These are phyloP conservation scores for Abrus pulchellus DNA, from an alignment of 306 rosid species.

Conservation along the genomic window DNA sequence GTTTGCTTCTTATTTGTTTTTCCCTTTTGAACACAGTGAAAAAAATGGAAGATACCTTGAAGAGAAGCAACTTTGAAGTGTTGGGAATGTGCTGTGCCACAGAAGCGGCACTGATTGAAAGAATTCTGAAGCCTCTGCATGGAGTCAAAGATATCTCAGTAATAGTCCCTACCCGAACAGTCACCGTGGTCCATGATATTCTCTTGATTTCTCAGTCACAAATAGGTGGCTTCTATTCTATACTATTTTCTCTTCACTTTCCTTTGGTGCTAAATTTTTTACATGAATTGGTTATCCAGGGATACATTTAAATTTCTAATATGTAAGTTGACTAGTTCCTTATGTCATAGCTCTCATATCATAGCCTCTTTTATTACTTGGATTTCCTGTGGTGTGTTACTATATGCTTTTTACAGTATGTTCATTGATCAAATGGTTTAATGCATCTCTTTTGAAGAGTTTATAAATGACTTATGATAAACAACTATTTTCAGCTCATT, in stretches of 20 bases:
- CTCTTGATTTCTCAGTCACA: constrained; percentile 74
- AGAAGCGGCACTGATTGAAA: constrained; percentile 76
- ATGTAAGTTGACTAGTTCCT: constrained; percentile 15
- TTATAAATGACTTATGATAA: no score
- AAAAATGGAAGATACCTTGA: constrained; percentile 50
- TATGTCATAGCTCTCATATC: constrained; percentile 15
- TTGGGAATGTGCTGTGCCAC: constrained; percentile 88
- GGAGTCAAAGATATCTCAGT: constrained; percentile 75
- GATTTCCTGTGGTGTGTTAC: not conserved
- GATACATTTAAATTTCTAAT: constrained; percentile 4
- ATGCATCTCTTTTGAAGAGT: no score
- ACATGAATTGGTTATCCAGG: not conserved
- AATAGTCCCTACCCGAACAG: constrained; percentile 72
- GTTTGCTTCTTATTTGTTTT: constrained; percentile 8
- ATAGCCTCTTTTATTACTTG: not conserved
- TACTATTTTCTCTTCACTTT: not conserved
- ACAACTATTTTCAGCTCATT: no score
- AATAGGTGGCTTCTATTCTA: constrained; percentile 58
- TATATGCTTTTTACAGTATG: not conserved
- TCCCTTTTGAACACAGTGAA: constrained; percentile 15
- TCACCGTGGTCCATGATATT: constrained; percentile 74
- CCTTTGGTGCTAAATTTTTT: not conserved
- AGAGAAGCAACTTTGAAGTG: constrained; percentile 84
- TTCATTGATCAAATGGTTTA: no score
- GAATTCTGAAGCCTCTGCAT: constrained; percentile 69